Evolutionary conservation across 164 flowering plant genomes (phyloP).

Genomic region (Piper betle): DNA sequence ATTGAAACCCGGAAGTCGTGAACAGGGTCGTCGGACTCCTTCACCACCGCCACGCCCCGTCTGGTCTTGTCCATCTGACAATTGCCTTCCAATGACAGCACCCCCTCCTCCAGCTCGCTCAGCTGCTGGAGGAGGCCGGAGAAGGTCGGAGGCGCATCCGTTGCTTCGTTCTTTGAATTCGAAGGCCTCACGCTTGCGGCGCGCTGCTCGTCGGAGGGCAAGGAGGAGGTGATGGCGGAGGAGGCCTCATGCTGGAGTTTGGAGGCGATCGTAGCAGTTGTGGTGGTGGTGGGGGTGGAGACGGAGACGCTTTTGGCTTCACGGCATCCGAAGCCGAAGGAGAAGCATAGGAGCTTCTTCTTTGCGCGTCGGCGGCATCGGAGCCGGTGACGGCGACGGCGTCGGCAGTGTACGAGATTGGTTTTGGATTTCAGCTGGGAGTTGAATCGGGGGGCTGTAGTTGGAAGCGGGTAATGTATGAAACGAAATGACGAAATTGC

Average conservation of each 20-base stretch:
- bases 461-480: too few species aligned
- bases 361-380: conserved; percentile 1
- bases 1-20: conserved; percentile 11
- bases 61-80: conserved; percentile 3
- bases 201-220: not conserved
- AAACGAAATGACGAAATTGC: too few species aligned
- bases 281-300: not conserved
- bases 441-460: too few species aligned
- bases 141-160: conserved; percentile 2
- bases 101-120: conserved; percentile 12
- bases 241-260: not conserved
- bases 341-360: conserved; percentile 6
- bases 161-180: not conserved
- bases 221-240: conserved; percentile 7
- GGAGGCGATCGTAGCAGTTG: not conserved
- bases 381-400: not conserved
- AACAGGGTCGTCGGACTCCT: conserved; percentile 12
- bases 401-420: too few species aligned
- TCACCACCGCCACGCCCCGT: conserved; percentile 14
- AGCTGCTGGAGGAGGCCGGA: conserved; percentile 13
- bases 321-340: conserved; percentile 11
- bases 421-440: too few species aligned
- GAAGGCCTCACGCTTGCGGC: not conserved
- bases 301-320: conserved; percentile 7
- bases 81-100: conserved; percentile 2